phyloP scores from a whole-genome alignment of 106 monocot species.

The Agapanthus africanus region DNA sequence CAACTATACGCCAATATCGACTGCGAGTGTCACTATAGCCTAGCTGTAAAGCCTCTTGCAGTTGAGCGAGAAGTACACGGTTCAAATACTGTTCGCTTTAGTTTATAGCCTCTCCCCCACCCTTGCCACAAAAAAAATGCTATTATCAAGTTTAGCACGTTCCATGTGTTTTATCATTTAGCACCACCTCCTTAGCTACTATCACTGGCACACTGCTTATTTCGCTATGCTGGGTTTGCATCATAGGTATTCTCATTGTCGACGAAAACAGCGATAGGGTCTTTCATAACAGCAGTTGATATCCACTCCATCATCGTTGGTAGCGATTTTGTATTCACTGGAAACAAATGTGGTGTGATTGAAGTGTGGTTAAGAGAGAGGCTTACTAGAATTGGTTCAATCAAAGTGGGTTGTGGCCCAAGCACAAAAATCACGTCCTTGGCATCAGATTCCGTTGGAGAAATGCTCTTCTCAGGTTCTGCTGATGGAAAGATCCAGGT shows the following conservation, averaged over 20 bases:
- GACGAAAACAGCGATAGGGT: conserved; percentile 23
- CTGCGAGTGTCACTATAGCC: too few species aligned
- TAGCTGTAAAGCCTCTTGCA: too few species aligned
- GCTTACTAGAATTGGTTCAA: conserved; percentile 27
- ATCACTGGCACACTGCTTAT: neutral
- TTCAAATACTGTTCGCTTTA: too few species aligned
- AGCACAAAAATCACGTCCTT: conserved; percentile 25
- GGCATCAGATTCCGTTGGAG: conserved; percentile 28
- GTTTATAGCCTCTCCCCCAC: neutral
- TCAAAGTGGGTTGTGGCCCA: conserved; percentile 25
- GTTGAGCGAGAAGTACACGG: too few species aligned
- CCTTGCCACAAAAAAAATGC: neutral
- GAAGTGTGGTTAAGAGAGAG: conserved; percentile 47
- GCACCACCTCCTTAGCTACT: too few species aligned
- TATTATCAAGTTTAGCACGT: neutral
- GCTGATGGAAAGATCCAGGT: conserved; percentile 57
- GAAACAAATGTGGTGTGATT: conserved; percentile 36
- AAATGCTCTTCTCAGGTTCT: conserved; percentile 36
- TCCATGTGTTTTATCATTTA: neutral
- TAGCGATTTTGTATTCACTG: conserved; percentile 43
- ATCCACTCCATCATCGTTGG: conserved; percentile 25
- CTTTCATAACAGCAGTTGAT: conserved; percentile 31
- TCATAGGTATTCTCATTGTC: conserved; percentile 42
- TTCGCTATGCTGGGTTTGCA: neutral
- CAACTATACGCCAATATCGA: too few species aligned